Conservation (phyloP, 257 asterid species). For the Scutellaria baicalensis region DNA sequence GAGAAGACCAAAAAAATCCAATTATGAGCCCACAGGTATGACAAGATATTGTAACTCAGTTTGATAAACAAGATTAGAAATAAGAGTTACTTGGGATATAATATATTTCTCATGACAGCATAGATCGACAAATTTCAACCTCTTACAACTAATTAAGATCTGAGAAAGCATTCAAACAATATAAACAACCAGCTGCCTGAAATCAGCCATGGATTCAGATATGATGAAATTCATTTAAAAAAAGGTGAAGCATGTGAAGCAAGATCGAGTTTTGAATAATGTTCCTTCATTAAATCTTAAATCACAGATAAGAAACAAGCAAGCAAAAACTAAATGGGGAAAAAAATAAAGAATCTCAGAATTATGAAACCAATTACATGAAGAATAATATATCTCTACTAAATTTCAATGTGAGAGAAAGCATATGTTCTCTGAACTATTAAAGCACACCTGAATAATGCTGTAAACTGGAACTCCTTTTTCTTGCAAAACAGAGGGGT, state of each 20-base stretch:
- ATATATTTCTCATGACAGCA: background rate
- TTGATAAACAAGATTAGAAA: background rate
- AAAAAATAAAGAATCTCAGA: no score
- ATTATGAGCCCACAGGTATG: background rate
- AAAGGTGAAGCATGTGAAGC: no score
- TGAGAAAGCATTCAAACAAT: background rate
- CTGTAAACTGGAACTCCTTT: conserved; percentile 93
- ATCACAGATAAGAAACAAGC: no score
- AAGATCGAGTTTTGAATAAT: no score
- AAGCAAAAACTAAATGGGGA: no score
- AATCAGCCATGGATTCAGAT: background rate
- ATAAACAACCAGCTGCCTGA: conserved; percentile 11
- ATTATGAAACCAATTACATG: background rate
- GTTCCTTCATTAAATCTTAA: no score
- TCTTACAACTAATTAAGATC: background rate
- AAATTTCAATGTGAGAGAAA: background rate
- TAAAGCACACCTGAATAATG: conserved; percentile 60
- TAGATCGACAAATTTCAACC: background rate
- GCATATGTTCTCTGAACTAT: background rate
- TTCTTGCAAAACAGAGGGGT: conserved; percentile 79
- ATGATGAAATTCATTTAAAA: background rate
- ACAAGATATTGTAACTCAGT: background rate
- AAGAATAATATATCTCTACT: background rate
- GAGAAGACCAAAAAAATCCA: background rate
- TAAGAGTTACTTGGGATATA: background rate